Evolutionary conservation across 1,284 basidiomycete species (phyloP), one percentile per base, ranked within the genome.

Genomic region (Trichosporon asahii): DNA sequence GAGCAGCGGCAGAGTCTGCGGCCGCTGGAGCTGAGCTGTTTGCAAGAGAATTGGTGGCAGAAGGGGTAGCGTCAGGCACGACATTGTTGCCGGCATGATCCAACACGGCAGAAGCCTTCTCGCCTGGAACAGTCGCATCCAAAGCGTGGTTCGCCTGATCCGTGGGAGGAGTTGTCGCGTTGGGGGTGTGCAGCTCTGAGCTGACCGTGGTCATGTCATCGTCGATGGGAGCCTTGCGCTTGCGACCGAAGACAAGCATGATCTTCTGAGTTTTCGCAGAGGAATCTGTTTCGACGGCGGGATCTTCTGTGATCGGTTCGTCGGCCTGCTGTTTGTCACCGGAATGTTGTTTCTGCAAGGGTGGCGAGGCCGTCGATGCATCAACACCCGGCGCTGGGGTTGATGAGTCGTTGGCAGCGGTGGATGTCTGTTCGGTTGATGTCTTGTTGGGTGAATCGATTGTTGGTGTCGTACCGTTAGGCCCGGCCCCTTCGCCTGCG

Each of bases 151-250:
- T 25, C 14, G 63, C 33, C 18, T 21, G 21, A 27, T 65, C 44
- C 31, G 67, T 65, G 46, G 27, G 61, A 57, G 33, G 61, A 31
- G 57, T 61, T 18, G 57, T 61, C 29, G 57, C 27, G 27, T 21
- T 35, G 12, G 67, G 67, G 18, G 67, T 65, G 67, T 68, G 49
- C 29, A 68, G n/a, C 31, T 70, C 69, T 1, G 69, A 66, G 61
- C 61, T 67, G 29, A 64, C 69, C 11, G 65, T 67, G 2, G 65
- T 66, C 25, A 40, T 65, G 11, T 70, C 69, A 15, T 70, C 69
- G 66, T 70, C 69, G 29, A 61, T 14, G 29, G 57, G 57, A n/a
- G 66, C 69, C 35, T 70, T 70, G 65, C 69, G 65, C 14, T 70
- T 70, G 61, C 69, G 69, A 25, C 60, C 65, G 14, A 70, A 57